Base-by-base conservation (phyloP, 2,329 filamentous ascomycete genomes). In the Thelonectria blattea region DNA sequence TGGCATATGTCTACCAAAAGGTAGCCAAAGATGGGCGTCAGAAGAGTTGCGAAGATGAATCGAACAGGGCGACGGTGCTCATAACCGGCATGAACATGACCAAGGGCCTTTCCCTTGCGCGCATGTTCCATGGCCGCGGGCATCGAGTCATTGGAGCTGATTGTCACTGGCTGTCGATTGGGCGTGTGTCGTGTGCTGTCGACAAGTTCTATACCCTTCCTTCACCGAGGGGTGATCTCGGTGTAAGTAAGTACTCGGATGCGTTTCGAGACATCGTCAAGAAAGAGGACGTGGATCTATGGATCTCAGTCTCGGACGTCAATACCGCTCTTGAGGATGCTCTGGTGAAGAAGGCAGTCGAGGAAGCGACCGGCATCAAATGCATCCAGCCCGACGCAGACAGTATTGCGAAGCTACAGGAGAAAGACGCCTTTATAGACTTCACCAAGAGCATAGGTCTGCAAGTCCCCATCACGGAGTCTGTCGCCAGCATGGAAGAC, bases 71-170 rank as follows among this genome's bases (percentile, higher is more conserved):
- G 55, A 90, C 83, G 0, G 78, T 93, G 37, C 81, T 93, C 14
- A 83, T 93, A 43, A 92, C 90, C 0, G 90, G 91, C 2, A 81
- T 92, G 3, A 85, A 86, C 47, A 93, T 91, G 83, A 81, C 85
- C 45, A 91, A 92, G 71, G 90, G 89, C 4, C 79, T 93, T 3
- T 77, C 80, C 0, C 76, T 93, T 9, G 88, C 90, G 5, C 84
- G 91, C 34, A 74, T 84, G 3, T 89, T 92, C 73, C 81, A 89
- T 65, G 74, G 82, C 22, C 80, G 82, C 1, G 88, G 88, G 2
- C 88, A 92, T 72, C 81, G 81, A n/a, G 89, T 93, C 41, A 83
- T 93, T 42, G 90, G 89, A 5, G 89, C 89, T 11, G 90, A 92
- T 68, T 85, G 88, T 52, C 81, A 85, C 49, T 74, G 79, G 1